Base-by-base conservation (phyloP, 1,139 yeast genomes). In the Pneumocystis carinii region DNA sequence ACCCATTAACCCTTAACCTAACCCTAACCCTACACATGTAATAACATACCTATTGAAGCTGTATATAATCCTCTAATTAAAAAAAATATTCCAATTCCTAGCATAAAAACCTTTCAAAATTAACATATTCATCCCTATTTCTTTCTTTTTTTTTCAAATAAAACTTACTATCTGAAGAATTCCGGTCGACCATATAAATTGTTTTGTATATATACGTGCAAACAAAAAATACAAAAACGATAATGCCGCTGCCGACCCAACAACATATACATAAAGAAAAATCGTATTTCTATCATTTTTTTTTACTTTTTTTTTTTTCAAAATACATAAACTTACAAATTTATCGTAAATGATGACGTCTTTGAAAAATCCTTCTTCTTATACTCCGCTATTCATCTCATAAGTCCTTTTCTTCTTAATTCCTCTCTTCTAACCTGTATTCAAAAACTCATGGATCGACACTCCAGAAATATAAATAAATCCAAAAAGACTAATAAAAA, bases 381-480 rank as follows among this genome's bases (percentile, higher is more conserved):
- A 7, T 7, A 17, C 12, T 19, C 27, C 6, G 6, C 53, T 41
- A 17, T 4, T 32, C 7, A 32, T 32, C 35, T 32, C 35, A 32
- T 32, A 7, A 32, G 3, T 56, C 36, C 10, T 7, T 8, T 56
- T 3, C 17, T 19, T 8, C 39, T 37, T 19, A 5, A 7, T 1
- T 12, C 2, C 39, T 17, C 24, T 5, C 2, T 2, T 8, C 3
- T 36, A 1, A 57, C 59, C 42, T n/a, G 38, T 12, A 2, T 57
- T 27, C 15, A 80, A 76, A 75, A 87, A 85, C 10, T 87, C 85
- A 68, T 82, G 78, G 66, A 90, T 74, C 0, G 88, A 81, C 61
- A 88, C 79, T 5, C 81, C 86, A 0, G 95, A 86, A 58, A 90
- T 77, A 0, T 83, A 90, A 59, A 84, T 73, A 71, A 88, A 88